Base-by-base conservation (phyloP, 768 basidiomycete species). In the Flagelloscypha sp. region DNA sequence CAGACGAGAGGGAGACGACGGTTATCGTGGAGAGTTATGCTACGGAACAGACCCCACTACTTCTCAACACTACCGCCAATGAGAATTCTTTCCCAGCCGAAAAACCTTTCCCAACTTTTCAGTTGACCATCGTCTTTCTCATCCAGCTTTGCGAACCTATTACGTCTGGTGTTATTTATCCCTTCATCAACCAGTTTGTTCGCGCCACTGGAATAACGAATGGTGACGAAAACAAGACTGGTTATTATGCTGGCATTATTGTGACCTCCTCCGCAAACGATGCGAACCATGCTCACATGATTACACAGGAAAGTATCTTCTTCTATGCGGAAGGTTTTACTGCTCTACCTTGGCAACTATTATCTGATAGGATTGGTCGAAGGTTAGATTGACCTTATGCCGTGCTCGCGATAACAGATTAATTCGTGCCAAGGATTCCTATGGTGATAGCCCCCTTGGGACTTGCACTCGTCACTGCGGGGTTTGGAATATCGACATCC, bases 391-490 rank as follows among this genome's bases (percentile, higher is more conserved):
- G 59, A 3, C 37, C 68, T 65, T 61, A 66, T 51, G 69, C 68
- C 6, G 48, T 54, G 1, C 68, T 68, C 48, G 68, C 65, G 46
- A 48, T 65, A 18, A 53, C 66, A 9, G 66, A 72, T 48, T 57
- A 58, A 13, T 43, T 63, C 37, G 71, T 70, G 3, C 55, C 69
- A 13, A 48, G 59, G 31, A 68, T 69, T n/a, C 48, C 70, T 4
- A 46, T 73, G 13, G 49, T 72, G 4, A 40, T 64, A 12, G 69
- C 65, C 1, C 62, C 65, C 0, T 38, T 66, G 17, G 68, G 68
- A 9, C 48, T 68, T 10, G 33, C 60, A 1, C 12, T 68, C 12
- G 46, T 62, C 3, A 65, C 65, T 53, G 28, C 65, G 5, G 47
- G 55, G 4, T 71, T 72, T 42, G 69, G 71, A 1, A 40, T 64